A percentile compares a stretch with the other conserved stretches of the same genome.
phyloP scores from a whole-genome alignment of 2,329 filamentous ascomycete genomes.

The Hypoxylon sp. region DNA sequence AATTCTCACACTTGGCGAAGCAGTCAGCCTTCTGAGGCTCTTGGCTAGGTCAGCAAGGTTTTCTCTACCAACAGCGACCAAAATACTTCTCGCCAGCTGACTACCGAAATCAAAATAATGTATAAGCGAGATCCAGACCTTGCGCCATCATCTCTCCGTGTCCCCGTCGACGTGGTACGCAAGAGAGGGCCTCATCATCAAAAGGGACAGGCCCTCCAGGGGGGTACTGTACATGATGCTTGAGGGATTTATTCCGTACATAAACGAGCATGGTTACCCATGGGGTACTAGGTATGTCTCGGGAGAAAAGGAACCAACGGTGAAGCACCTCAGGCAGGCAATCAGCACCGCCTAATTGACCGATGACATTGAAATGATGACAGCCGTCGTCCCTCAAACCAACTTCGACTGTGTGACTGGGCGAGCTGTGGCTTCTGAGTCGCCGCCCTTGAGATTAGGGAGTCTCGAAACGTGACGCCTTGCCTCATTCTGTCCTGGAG shows the following conservation, averaged over 20 bases:
- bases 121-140: conserved; percentile 35
- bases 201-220: conserved; percentile 17
- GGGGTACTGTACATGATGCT: conserved; percentile 9
- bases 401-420: conserved; percentile 22
- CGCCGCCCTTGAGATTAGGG: conserved; percentile 5
- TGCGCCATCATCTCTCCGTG: conserved; percentile 20
- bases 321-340: conserved; percentile 30
- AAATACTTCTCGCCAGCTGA: conserved; percentile 26
- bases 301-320: conserved; percentile 34
- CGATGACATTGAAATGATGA: conserved; percentile 39
- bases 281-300: conserved; percentile 35
- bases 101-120: conserved; percentile 28
- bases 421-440: conserved; percentile 20
- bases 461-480: conserved; percentile 29
- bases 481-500: conserved; percentile 27
- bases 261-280: conserved; percentile 40
- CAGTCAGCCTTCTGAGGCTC: conserved; percentile 48
- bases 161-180: conserved; percentile 13
- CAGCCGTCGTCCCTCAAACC: conserved; percentile 32
- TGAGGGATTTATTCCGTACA: conserved; percentile 41
- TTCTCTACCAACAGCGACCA: conserved; percentile 26
- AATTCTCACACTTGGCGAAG: conserved; percentile 44
- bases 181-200: conserved; percentile 20
- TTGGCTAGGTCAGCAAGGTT: conserved; percentile 44
- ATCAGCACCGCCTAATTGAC: conserved; percentile 27